Base-by-base conservation (phyloP, 306 rosid genomes). In the Malus asiatica region DNA sequence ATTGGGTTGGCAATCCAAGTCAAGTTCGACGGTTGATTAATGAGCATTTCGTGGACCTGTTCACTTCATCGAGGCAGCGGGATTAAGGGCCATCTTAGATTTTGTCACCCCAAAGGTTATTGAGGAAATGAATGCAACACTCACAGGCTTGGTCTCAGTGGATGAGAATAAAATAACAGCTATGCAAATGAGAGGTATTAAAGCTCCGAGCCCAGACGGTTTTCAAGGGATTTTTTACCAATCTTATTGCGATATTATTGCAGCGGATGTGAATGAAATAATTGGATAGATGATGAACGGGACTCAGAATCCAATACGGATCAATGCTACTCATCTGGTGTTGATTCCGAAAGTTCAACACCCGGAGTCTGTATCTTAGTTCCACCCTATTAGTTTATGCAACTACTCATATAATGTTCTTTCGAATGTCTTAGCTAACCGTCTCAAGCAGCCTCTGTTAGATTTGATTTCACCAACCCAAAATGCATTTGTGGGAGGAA, bases 91-190 rank as follows among this genome's bases (percentile, higher is more conserved):
- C 6, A 3, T n/a, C 14, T 8, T 40, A 8, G 1, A 35, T 3
- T 33, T 3, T 38, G 15, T 33, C 5, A 10, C 11, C 18, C 2
- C 22, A 18, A 11, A 2, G 9, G 29, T 66, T 1, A 66, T 1
- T 1, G 8, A 10, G 11, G 51, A 66, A 14, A 66, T 66, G 19
- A 66, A 35, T 5, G 25, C 8, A 9, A 4, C 16, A 1, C 1
- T 66, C 0, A 18, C 0, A 7, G 0, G 15, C 8, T 1, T 0
- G 4, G 0, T 20, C 6, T 18, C 0, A 5, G 2, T 7, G 5
- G 40, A 44, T 1, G 40, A 68, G 4, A 23, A 45, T 0, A 67
- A 45, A 8, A 2, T 0, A 2, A 5, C 8, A 0, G 13, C 3
- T 14, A 23, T 22, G 8, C 14, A 45, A 0, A 3, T 25, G 1